phyloP scores from a whole-genome alignment of 306 rosid genomes.

The Ceratonia siliqua region DNA sequence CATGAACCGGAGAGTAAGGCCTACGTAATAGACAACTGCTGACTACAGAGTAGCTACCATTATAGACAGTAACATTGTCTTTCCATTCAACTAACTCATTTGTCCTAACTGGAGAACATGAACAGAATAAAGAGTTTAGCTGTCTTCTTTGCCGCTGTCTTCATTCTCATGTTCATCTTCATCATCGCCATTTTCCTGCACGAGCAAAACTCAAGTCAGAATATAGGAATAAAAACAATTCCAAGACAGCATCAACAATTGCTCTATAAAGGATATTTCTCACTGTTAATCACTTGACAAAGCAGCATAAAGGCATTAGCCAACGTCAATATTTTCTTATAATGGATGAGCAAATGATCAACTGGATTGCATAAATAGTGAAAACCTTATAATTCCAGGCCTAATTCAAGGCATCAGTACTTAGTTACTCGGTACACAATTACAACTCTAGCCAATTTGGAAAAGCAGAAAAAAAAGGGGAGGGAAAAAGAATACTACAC shows the following conservation, averaged over 20 bases:
- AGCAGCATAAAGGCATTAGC: background rate
- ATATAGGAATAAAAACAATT: background rate
- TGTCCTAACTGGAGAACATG: background rate
- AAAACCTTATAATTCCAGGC: background rate
- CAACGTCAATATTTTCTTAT: background rate
- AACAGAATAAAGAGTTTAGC: conserved; percentile 9
- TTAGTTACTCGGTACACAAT: too few species aligned
- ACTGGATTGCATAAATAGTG: background rate
- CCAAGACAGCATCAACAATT: background rate
- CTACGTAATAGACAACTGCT: background rate
- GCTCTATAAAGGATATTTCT: too few species aligned
- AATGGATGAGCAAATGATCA: background rate
- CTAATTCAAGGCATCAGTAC: background rate
- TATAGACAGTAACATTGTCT: background rate
- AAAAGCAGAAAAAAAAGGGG: too few species aligned
- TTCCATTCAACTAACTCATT: background rate
- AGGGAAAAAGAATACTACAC: too few species aligned
- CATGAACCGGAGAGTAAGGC: background rate
- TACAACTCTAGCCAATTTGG: too few species aligned
- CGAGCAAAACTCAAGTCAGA: background rate
- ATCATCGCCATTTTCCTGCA: conserved; percentile 46
- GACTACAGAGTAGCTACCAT: background rate
- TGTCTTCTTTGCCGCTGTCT: background rate
- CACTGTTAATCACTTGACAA: too few species aligned
- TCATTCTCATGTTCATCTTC: conserved; percentile 16